Evolutionary conservation across 805 yeast species (phyloP).

Genomic region (Millerozyma miso): DNA sequence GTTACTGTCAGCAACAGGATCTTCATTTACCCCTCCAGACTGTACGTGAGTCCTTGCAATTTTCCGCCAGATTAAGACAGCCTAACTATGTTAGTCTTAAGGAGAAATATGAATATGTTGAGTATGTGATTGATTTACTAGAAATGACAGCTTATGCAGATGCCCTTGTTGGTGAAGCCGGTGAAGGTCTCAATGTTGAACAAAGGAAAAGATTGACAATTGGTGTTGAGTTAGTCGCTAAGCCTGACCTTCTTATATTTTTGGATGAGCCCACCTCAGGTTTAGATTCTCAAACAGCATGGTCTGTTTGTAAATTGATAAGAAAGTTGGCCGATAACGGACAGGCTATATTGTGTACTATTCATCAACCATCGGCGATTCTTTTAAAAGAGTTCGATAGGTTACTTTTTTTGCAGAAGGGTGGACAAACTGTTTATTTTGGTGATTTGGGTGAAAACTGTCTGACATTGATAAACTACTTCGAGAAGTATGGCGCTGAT

Average conservation of each 20-base stretch:
- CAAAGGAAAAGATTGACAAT: constrained; percentile 16
- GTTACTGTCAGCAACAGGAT: constrained; percentile 20
- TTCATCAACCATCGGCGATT: constrained; percentile 50
- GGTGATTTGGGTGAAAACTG: constrained; percentile 25
- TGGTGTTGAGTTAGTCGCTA: constrained; percentile 16
- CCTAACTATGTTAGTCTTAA: constrained; percentile 43
- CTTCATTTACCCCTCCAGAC: constrained; percentile 16
- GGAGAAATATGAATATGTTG: constrained; percentile 14
- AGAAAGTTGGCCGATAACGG: constrained; percentile 41
- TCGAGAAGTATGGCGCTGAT: constrained; percentile 39
- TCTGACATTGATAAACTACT: constrained; percentile 12
- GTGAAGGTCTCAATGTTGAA: constrained; percentile 17
- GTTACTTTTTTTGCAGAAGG: constrained; percentile 25
- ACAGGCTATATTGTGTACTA: constrained; percentile 70
- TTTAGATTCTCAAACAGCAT: constrained; percentile 53
- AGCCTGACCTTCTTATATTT: constrained; percentile 40
- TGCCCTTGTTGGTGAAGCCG: constrained; percentile 13
- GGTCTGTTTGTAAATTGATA: constrained; percentile 53
- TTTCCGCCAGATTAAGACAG: constrained; percentile 30
- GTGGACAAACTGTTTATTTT: constrained; percentile 22
- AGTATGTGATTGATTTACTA: constrained; percentile 13
- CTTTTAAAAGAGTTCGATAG: constrained; percentile 37
- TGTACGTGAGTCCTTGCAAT: constrained; percentile 16
- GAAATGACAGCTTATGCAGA: constrained; percentile 16
- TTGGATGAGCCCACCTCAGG: constrained; percentile 65